Base-by-base conservation (phyloP, 352 stramenopile species). In the Phytophthora gonapodyides region DNA sequence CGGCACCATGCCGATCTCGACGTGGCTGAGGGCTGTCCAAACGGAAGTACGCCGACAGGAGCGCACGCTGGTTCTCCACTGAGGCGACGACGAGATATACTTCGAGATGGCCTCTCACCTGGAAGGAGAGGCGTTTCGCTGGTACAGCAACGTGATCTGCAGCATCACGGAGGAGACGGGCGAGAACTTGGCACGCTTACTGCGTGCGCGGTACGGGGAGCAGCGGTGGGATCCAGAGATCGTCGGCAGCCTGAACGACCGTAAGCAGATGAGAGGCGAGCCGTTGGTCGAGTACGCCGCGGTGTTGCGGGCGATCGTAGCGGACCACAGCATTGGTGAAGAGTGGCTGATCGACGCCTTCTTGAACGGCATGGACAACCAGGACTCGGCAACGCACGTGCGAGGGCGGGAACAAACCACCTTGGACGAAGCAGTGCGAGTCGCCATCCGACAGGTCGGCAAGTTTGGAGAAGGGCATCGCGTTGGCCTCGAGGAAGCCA, bases 321-420 rank as follows among this genome's bases (percentile, higher is more conserved):
- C 15, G 11, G 19, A 51, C 6, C 8, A 31, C 0, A 13, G 37
- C 9, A 44, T 51, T 9, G 41, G 52, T 0, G 30, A 60, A 5
- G 30, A 44, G 2, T 51, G 41, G 52, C 19, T 51, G 10, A 42
- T 51, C 6, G 24, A 16, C 52, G 52, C 41, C 1, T 60, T 60
- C 17, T 12, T 51, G 10, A 43, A 38, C 1, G 41, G 52, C 4
- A 36, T 60, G 52, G 21, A 13, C 7, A 51, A 36, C 42, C 10
- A n/a, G 11, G 31, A 16, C 15, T 10, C 4, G 2, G 41, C 52
- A 3, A 45, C 52, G 3, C 40, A 51, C 1, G 30, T 60, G n/a
- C 52, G 52, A 3, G 52, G 41, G 1, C 8, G 24, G 1, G 5
- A 15, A 19, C 52, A 40, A 0, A 4, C 7, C 2, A 51, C 40